Base-by-base conservation (phyloP, 768 basidiomycete genomes). In the Tylopilus sp. region DNA sequence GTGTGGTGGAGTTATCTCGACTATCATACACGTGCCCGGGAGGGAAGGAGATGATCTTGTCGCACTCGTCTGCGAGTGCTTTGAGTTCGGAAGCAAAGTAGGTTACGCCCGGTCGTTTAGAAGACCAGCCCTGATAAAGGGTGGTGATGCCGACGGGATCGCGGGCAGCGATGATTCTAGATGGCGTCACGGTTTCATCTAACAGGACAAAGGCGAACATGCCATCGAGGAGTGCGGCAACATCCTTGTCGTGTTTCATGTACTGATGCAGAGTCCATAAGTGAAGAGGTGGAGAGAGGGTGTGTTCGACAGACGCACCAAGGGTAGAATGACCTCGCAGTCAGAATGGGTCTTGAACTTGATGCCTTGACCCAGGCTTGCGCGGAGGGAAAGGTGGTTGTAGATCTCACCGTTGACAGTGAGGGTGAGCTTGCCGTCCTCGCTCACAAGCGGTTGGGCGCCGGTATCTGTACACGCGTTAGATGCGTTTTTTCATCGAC, bases 371-470 rank as follows among this genome's bases (percentile, higher is more conserved):
- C 80, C 83, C 48, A 93, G 71, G 22, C 69, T 72, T 45, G 83
- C 79, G 51, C 91, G 82, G 46, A 98, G 82, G 17, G 85, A 78
- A 49, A 90, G 71, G 66, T 98, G 92, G 77, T 98, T 99, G 79
- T 99, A 99, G 63, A 99, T 98, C 73, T 99, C 97, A 46, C 97
- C 97, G 71, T 99, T 99, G 66, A 99, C 97, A 51, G 89, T 82
- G 48, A 99, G 86, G 57, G 86, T 80, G 56, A 85, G 63, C 60
- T 87, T 89, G 47, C 85, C 88, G 58, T 98, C 92, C 21, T 90
- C 81, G 71, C 88, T 93, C 50, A 86, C 70, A 40, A 99, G 78
- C 13, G 97, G 97, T 67, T 99, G 97, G 18, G 97, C 97, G 56
- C 97, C 97, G 33, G 94, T 87, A 65, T 98, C 95, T 98, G 62